Evolutionary conservation across 495 filamentous ascomycete genomes (phyloP).

Genomic region (Saxophila tyrrhenica): DNA sequence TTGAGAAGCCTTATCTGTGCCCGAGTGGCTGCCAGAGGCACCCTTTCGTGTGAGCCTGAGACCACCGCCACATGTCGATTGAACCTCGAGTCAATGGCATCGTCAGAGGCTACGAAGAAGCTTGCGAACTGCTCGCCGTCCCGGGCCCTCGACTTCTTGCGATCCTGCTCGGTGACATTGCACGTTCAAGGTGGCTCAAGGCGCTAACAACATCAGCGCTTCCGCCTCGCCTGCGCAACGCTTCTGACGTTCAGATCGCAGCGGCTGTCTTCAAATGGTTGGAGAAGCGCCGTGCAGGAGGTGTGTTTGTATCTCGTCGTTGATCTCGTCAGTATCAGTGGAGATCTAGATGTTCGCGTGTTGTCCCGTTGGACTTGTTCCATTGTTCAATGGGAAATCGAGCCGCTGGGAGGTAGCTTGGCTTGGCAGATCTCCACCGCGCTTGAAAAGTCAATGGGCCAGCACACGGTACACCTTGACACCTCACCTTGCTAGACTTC

Average conservation of each 20-base stretch:
- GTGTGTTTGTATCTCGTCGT: not conserved
- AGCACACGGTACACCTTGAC: too few relatives aligned
- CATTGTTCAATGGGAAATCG: not conserved
- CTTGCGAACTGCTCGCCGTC: too few relatives aligned
- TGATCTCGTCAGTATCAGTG: not conserved
- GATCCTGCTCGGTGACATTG: not conserved
- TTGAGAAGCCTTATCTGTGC: not conserved
- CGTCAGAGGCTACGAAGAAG: too few relatives aligned
- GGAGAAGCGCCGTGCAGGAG: not conserved
- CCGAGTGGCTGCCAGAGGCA: not conserved
- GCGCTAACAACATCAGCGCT: not conserved
- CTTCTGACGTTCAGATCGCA: too few relatives aligned
- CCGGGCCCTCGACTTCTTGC: not conserved
- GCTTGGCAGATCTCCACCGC: too few relatives aligned
- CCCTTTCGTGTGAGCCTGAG: too few relatives aligned
- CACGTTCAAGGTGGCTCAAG: not conserved
- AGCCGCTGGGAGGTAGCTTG: too few relatives aligned
- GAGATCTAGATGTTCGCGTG: not conserved
- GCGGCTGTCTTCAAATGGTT: not conserved
- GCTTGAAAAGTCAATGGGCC: not conserved
- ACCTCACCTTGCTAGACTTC: too few relatives aligned
- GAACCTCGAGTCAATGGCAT: too few relatives aligned
- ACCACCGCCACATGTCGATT: too few relatives aligned
- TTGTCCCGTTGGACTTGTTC: not conserved
- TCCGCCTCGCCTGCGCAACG: not conserved